phyloP scores from a whole-genome alignment of 2,329 filamentous ascomycete species.

The Claviceps sorghi region DNA sequence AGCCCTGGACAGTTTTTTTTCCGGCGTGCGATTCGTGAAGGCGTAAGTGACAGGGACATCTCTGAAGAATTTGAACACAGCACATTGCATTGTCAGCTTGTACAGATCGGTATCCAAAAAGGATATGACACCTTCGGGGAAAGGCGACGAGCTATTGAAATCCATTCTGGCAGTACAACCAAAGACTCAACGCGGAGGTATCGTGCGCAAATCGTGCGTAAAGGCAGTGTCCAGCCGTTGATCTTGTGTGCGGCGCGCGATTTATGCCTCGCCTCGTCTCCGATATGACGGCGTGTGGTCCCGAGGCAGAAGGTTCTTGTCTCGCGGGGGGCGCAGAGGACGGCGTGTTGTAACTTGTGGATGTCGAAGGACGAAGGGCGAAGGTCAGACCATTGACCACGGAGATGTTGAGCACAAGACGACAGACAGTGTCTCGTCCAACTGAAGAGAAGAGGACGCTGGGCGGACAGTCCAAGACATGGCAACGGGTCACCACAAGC shows the following conservation, averaged over 20 bases:
- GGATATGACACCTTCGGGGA: constrained; percentile 64
- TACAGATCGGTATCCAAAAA: constrained; percentile 77
- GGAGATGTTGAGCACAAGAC: not conserved
- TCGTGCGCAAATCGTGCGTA: not conserved
- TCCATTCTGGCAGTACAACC: constrained; percentile 30
- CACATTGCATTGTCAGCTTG: constrained; percentile 98
- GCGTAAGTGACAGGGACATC: constrained; percentile 72
- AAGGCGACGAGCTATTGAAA: constrained; percentile 51
- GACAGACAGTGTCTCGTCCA: no score
- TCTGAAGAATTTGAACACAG: constrained; percentile 82
- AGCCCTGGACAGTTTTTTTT: constrained; percentile 74
- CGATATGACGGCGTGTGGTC: not conserved
- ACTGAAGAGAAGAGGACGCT: not conserved
- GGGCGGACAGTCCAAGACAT: not conserved
- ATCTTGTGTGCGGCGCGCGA: not conserved
- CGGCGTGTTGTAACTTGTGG: no score
- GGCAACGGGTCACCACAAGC: not conserved
- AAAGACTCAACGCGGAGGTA: not conserved
- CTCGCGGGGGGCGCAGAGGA: not conserved
- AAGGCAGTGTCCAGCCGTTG: not conserved
- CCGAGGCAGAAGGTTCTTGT: not conserved
- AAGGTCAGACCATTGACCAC: not conserved
- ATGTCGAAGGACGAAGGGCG: not conserved
- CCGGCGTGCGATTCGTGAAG: constrained; percentile 88
- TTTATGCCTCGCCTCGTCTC: not conserved